Percentiles rank a stretch among this genome's conserved stretches.
phyloP scores from a whole-genome alignment of 805 yeast species.

The Pichia occidentalis region DNA sequence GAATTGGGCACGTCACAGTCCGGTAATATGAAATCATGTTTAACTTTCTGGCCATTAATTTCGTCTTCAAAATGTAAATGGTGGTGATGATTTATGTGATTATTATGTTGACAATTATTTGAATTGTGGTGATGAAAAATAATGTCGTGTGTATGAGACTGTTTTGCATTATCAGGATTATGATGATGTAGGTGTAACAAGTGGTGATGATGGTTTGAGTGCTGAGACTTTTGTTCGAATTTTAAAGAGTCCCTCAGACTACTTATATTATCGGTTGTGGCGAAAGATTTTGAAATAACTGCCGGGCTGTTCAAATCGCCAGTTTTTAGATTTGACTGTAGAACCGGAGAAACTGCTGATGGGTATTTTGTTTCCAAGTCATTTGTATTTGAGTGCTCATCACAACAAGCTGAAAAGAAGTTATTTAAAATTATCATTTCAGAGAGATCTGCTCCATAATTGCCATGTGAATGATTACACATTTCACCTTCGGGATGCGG shows the following conservation, averaged over 20 bases:
- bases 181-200: conserved; percentile 16
- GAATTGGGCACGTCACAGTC: conserved; percentile 12
- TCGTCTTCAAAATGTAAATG: conserved; percentile 28
- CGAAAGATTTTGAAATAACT: not conserved
- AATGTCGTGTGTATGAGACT: conserved; percentile 15
- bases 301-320: too few relatives aligned
- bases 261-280: conserved; percentile 1
- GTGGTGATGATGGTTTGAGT: conserved; percentile 14
- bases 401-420: conserved; percentile 10
- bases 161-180: conserved; percentile 7
- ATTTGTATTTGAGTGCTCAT: conserved; percentile 2
- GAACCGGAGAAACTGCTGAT: conserved; percentile 1
- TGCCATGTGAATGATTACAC: not conserved
- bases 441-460: conserved; percentile 6
- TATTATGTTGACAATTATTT: conserved; percentile 4
- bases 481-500: too few relatives aligned
- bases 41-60: conserved; percentile 21
- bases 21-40: conserved; percentile 27
- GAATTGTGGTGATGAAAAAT: conserved; percentile 16
- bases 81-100: conserved; percentile 20
- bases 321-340: too few relatives aligned
- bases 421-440: conserved; percentile 10
- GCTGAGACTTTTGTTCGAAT: not conserved
- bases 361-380: not conserved
- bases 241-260: conserved; percentile 6